Base-by-base conservation (phyloP, 176 grass and related monocot genomes). In the Urochloa ruziziensis region DNA sequence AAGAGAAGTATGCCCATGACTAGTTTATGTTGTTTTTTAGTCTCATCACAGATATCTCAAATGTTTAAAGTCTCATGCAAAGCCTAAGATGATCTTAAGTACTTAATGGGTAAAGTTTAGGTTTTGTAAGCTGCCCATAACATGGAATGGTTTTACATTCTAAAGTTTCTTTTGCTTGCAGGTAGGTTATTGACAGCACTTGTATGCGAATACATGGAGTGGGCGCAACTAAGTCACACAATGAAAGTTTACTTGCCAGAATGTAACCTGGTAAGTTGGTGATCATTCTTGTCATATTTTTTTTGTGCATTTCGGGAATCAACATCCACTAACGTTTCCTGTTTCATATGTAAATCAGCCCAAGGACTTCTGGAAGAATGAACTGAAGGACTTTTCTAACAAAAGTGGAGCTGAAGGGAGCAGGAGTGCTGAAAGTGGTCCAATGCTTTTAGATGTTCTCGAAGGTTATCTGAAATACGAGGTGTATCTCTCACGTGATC, bases 181-280 rank as follows among this genome's bases (percentile, higher is more conserved):
- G 96, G 89, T 77, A 95, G 93, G 61, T 87, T 98, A 85, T 75
- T 98, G 47, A 95, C 91, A 42, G 93, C 93, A 70, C 83, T 98
- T 84, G 83, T 95, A 75, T 86, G 89, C 32, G 93, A 94, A 87
- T 95, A 95, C 83, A 89, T 98, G 89, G 93, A 98, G 79, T 98
- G 93, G 96, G 93, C 93, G 1, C 91, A 99, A 74, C 85, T 98
- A 88, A 87, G 88, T 74, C 93, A 98, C 75, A 93, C 91, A 4
- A 85, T 89, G 65, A 98, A 98, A 94, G 96, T 98, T 88, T 98
- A 98, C 83, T 68, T 91, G 54, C 93, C 93, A 21, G 93, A 98
- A 62, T 92, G 96, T 83, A 95, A 98, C 84, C 92, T 98, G 93
- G 93, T 95, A 95, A 83, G 77, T 97, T 97, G 88, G 92, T 97